Conservation (phyloP, 2,329 filamentous ascomycete genomes). For the Pseudocercospora cruenta region DNA sequence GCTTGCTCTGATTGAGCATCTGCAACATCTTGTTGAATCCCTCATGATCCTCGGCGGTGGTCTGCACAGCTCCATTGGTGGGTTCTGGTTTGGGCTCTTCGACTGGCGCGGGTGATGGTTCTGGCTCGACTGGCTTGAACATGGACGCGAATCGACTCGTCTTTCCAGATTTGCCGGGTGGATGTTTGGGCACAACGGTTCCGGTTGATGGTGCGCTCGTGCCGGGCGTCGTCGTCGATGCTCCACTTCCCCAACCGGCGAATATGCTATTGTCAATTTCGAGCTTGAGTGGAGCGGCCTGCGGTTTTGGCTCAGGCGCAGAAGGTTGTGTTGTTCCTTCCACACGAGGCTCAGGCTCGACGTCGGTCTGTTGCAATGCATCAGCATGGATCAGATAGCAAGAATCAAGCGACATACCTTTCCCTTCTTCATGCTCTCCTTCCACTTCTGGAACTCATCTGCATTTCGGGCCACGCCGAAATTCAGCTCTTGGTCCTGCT, state of each 20-base stretch:
- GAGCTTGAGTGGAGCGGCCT: slow-evolving; percentile 64
- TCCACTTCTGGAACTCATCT: slow-evolving; percentile 93
- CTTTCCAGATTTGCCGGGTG: slow-evolving; percentile 61
- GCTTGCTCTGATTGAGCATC: slow-evolving; percentile 66
- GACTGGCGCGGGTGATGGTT: slow-evolving; percentile 21
- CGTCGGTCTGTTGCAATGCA: neutral
- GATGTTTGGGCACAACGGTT: slow-evolving; percentile 3
- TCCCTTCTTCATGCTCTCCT: slow-evolving; percentile 77
- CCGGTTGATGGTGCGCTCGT: slow-evolving; percentile 19
- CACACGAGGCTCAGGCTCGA: neutral
- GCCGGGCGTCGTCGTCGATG: slow-evolving; percentile 28
- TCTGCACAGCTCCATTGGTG: slow-evolving; percentile 37
- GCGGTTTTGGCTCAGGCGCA: slow-evolving; percentile 31
- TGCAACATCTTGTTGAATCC: slow-evolving; percentile 74
- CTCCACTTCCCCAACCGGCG: slow-evolving; percentile 57
- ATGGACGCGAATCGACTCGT: slow-evolving; percentile 87
- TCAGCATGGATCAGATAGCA: neutral
- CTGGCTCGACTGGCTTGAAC: slow-evolving; percentile 42
- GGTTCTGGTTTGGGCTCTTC: slow-evolving; percentile 19
- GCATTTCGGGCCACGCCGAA: slow-evolving; percentile 64
- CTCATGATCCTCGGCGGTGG: slow-evolving; percentile 73
- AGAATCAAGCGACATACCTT: slow-evolving; percentile 14
- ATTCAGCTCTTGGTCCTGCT: slow-evolving; percentile 60
- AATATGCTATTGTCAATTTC: slow-evolving; percentile 77
- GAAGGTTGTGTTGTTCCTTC: slow-evolving; percentile 13